Evolutionary conservation across 306 rosid species (phyloP).

Genomic region (Cucurbita ficifolia): DNA sequence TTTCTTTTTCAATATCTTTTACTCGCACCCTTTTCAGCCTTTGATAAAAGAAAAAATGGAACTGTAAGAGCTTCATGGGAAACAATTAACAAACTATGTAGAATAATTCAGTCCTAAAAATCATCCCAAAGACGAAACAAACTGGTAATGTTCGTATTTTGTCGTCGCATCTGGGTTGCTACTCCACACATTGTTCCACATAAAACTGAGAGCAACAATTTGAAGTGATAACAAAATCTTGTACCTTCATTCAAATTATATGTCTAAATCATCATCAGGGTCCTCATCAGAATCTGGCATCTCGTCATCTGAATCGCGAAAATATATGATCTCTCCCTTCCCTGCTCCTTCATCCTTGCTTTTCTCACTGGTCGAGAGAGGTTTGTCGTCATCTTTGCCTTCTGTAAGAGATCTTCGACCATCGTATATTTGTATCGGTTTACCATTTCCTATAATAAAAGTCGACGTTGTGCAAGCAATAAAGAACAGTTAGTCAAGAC

Average conservation of each 20-base stretch:
- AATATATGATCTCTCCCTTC: slow-evolving; percentile 78
- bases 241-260: slow-evolving; percentile 16
- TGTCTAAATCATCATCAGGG: slow-evolving; percentile 93
- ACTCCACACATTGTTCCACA: not conserved
- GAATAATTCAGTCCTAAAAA: not conserved
- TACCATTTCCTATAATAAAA: slow-evolving; percentile 54
- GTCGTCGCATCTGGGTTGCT: not conserved
- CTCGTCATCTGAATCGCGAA: slow-evolving; percentile 89
- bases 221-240: not conserved
- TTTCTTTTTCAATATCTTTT: too few species aligned
- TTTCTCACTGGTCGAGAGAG: slow-evolving; percentile 16
- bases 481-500: not conserved
- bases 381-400: slow-evolving; percentile 16
- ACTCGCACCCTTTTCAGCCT: not conserved
- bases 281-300: slow-evolving; percentile 99
- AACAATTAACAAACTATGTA: too few species aligned
- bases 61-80: not conserved
- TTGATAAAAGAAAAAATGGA: not conserved
- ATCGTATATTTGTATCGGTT: slow-evolving; percentile 66
- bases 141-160: not conserved
- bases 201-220: not conserved
- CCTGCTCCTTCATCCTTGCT: slow-evolving; percentile 27
- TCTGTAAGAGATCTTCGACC: slow-evolving; percentile 60
- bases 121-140: not conserved
- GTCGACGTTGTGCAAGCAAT: not conserved